Evolutionary conservation across 1,284 basidiomycete species (phyloP), one percentile per base, ranked within the genome.

Genomic region (Hortiboletus rubellus): DNA sequence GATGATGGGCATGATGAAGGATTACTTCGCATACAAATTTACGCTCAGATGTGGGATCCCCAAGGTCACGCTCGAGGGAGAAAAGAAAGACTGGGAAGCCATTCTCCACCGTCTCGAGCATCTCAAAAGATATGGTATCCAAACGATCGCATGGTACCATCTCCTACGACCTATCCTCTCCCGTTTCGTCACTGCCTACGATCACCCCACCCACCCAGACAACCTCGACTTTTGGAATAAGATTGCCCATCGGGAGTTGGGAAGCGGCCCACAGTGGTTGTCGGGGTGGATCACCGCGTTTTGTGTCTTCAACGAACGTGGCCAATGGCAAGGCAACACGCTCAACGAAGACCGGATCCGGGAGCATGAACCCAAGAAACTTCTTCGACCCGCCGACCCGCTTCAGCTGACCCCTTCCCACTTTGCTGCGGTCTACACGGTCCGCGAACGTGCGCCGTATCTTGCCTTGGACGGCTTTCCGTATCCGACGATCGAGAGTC

Each of bases 1-100:
- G 36, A 74, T 79, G 76, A 80, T 82, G 78, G 66, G 76, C 3
- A 76, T 72, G 15, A 64, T 78, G 60, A 75, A 78, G 27, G 50
- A 68, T 54, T 79, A 76, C 54, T 79, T 81, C 62, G 42, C 59
- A 6, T 77, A 73, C 61, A 63, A 42, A 10, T 66, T 73, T 33
- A 27, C 27, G 1, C 61, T 74, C 6, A 47, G 53, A 9, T 82
- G 80, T 46, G 80, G 81, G 0, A 77, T 82, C 14, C 80, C 81
- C 1, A 70, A 66, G 15, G 76, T 83, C 43, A 83, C 79, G 5
- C 70, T 83, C 40, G 69, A 74, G 17, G 74, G 74, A 0, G 66
- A 72, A 46, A 70, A 66, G 27, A 55, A 60, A 11, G 79, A 80
- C 63, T 79, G 74, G 71, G 45, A 68, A 44, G 52, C 54, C 14